Evolutionary conservation across 2,329 filamentous ascomycete genomes (phyloP), one percentile per base, ranked within the genome.

Genomic region (Annulohypoxylon truncatum): DNA sequence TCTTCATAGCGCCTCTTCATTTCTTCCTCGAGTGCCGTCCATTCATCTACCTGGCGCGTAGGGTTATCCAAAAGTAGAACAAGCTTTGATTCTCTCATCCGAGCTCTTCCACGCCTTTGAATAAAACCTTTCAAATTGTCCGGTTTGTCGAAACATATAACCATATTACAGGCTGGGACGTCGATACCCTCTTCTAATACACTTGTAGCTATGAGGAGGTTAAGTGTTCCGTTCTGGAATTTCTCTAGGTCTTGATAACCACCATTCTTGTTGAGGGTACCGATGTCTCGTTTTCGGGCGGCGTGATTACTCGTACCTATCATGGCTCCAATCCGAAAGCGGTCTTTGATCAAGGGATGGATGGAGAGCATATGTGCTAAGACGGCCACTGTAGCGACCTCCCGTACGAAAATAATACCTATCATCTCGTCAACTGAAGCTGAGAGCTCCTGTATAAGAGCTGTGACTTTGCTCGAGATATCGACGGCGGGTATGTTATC

Each of bases 1-100:
- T 92, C 85, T 66, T 89, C 84, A 72, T 93, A 96, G 0, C 85
- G 83, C 48, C 79, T 75, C 71, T 89, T 91, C 90, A 97, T 94
- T n/a, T 87, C 81, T 2, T 82, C 76, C 74, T 97, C 95, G 13
- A 96, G 81, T 0, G 76, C 73, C 24, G 87, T 80, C 91, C 92
- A 97, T 24, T 85, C 82, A 2, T 76, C 67, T 2, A 77, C 67
- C 7, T 73, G 67, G 2, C 71, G 61, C 1, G 67, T 71, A 3
- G 69, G 65, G 6, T 80, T 77, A 2, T 76, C 72, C 7, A 81
- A 66, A 20, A 88, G 75, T 4, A 88, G 71, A 10, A 85, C 73
- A n/a, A 89, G 79, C 50, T 76, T 80, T 0, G 87, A 89, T 5
- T 81, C 75, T 18, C 76, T 78, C 81, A 83, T 84, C 8, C 86